These are phyloP conservation scores for Aotearoamyces nothofagi DNA, from an alignment of 2,329 filamentous ascomycete genomes.

Conservation along the genomic window DNA sequence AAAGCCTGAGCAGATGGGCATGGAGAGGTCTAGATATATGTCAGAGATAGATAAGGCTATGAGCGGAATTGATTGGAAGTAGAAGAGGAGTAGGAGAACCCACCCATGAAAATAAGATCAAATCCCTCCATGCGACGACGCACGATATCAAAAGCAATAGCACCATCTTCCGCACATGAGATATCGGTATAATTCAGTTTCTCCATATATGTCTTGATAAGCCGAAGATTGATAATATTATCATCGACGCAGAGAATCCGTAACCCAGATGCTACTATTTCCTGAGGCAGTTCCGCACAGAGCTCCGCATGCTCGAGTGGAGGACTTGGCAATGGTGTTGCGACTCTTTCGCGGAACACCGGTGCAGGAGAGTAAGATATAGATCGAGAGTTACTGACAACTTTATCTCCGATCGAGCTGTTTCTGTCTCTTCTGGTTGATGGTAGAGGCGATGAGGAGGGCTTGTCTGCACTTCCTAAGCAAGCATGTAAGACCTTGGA, in stretches of 20 bases:
- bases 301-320: no score
- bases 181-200: slow-evolving; percentile 14
- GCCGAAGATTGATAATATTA: slow-evolving; percentile 22
- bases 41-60: neutral
- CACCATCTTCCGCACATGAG: slow-evolving; percentile 27
- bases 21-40: slow-evolving; percentile 29
- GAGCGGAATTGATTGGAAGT: neutral
- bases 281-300: no score
- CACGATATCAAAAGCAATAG: slow-evolving; percentile 27
- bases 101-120: slow-evolving; percentile 21
- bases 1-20: slow-evolving; percentile 37
- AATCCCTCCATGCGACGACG: slow-evolving; percentile 4
- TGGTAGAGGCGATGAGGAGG: no score
- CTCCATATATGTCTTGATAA: slow-evolving; percentile 13
- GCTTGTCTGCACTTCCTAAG: no score
- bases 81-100: neutral
- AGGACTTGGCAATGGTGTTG: no score
- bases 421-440: no score
- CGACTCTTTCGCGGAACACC: no score
- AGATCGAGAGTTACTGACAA: no score
- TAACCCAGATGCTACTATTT: no score
- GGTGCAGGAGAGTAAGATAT: no score
- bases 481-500: no score
- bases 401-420: no score
- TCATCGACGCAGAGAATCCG: slow-evolving; percentile 25